phyloP scores from a whole-genome alignment of 495 filamentous ascomycete species.

The Xylaria intraflava region DNA sequence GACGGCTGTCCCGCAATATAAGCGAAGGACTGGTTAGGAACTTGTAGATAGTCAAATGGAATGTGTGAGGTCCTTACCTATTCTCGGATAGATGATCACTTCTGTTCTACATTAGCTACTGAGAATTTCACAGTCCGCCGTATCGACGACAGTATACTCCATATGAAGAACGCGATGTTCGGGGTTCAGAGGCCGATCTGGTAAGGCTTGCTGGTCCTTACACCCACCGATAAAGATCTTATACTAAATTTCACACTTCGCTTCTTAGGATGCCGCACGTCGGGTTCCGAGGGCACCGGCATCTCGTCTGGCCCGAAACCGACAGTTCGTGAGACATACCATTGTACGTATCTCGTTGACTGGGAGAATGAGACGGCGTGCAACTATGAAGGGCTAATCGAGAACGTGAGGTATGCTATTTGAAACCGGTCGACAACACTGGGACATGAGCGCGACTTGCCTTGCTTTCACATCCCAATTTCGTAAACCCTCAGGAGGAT shows the following conservation, averaged over 20 bases:
- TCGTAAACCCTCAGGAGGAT: conserved; percentile 19
- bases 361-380: conserved; percentile 31
- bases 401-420: conserved; percentile 13
- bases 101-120: too few species aligned
- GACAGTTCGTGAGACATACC: conserved; percentile 28
- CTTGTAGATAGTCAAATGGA: too few species aligned
- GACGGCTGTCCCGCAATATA: too few species aligned
- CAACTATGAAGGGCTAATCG: conserved; percentile 29
- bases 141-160: conserved; percentile 30
- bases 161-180: conserved; percentile 36
- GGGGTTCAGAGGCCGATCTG: conserved; percentile 35
- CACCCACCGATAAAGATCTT: background rate
- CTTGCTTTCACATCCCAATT: conserved; percentile 17
- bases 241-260: background rate
- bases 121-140: conserved; percentile 32
- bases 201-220: conserved; percentile 27
- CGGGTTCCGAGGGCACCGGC: background rate
- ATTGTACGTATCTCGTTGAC: conserved; percentile 34
- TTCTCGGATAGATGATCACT: too few species aligned
- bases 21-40: too few species aligned
- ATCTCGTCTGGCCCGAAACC: conserved; percentile 13
- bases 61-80: too few species aligned
- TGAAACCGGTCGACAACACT: background rate
- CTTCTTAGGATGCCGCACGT: background rate
- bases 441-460: background rate